Evolutionary conservation across 805 yeast species (phyloP).

Genomic region (Yarrowia divulgata): DNA sequence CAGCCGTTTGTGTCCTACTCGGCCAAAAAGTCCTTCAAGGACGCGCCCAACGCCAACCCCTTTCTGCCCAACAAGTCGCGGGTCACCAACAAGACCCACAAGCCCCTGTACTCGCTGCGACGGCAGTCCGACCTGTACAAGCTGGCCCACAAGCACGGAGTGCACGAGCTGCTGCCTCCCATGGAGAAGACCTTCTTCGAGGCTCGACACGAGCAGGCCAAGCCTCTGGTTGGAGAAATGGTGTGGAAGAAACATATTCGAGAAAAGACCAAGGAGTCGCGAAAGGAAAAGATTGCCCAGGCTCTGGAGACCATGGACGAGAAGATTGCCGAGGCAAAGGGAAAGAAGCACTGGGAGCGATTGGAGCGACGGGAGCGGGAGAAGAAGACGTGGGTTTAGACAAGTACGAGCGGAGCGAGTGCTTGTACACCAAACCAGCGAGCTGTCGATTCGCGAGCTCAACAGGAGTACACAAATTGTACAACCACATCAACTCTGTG

Average conservation of each 20-base stretch:
- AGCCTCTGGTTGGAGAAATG: conserved; percentile 68
- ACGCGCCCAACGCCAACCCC: conserved; percentile 80
- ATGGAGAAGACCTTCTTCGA: conserved; percentile 75
- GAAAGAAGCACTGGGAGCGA: conserved; percentile 49
- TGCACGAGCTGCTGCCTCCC: conserved; percentile 76
- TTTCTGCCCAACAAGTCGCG: conserved; percentile 86
- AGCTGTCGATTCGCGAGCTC: too few species aligned
- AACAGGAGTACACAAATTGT: too few species aligned
- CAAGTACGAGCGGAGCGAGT: background rate
- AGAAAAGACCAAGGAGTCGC: conserved; percentile 54
- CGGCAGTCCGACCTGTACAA: conserved; percentile 85
- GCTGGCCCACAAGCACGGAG: conserved; percentile 81
- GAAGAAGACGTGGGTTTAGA: conserved; percentile 33
- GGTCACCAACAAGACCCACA: conserved; percentile 76
- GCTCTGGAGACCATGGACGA: conserved; percentile 75
- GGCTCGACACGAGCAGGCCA: conserved; percentile 74
- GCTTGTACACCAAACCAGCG: too few species aligned
- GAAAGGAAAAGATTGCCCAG: conserved; percentile 63
- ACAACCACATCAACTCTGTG: too few species aligned
- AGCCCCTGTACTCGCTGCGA: conserved; percentile 79
- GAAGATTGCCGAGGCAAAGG: conserved; percentile 69
- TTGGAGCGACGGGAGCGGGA: conserved; percentile 37
- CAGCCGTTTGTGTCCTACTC: conserved; percentile 75
- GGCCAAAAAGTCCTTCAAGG: conserved; percentile 66
- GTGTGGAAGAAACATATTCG: conserved; percentile 36